Conservation (phyloP, 2,329 filamentous ascomycete genomes). For the Bipolaris cookei region DNA sequence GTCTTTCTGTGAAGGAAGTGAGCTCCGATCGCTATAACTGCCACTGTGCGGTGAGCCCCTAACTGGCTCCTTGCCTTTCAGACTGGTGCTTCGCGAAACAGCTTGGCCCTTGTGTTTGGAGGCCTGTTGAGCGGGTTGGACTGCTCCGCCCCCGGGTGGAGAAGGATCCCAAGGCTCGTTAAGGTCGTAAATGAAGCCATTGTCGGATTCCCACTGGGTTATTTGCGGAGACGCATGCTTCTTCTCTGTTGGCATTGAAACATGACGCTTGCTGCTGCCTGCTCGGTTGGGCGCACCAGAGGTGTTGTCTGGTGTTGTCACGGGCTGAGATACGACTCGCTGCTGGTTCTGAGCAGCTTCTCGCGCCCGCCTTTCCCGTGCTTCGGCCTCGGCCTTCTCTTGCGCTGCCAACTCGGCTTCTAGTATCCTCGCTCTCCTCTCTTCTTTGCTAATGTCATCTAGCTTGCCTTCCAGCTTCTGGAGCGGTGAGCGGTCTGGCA, state of each 20-base stretch:
- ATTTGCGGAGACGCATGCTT: constrained; percentile 30
- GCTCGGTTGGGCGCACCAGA: constrained; percentile 22
- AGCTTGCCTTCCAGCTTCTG: constrained; percentile 92
- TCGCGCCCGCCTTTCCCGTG: constrained; percentile 40
- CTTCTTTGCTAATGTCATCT: constrained; percentile 92
- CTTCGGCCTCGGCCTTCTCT: constrained; percentile 61
- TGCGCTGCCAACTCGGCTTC: constrained; percentile 78
- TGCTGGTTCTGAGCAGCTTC: constrained; percentile 42
- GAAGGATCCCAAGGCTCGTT: constrained; percentile 47
- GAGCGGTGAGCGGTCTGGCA: constrained; percentile 84
- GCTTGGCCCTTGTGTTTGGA: constrained; percentile 35
- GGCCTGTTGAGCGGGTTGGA: constrained; percentile 24
- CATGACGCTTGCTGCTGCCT: constrained; percentile 37
- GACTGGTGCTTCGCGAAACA: constrained; percentile 31
- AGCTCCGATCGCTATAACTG: constrained; percentile 43
- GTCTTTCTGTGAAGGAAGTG: constrained; percentile 27
- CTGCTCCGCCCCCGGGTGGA: constrained; percentile 23
- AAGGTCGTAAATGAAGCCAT: constrained; percentile 38
- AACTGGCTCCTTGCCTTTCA: constrained; percentile 45
- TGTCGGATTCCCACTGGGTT: constrained; percentile 39
- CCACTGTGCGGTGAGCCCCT: constrained; percentile 31
- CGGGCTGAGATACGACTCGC: constrained; percentile 40
- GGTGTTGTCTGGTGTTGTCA: constrained; percentile 18
- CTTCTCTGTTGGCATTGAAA: constrained; percentile 41
- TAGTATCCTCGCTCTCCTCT: constrained; percentile 83